Percentiles rank a stretch among this genome's conserved stretches.
phyloP scores from a whole-genome alignment of 306 rosid genomes.

The Prinsepia uniflora region DNA sequence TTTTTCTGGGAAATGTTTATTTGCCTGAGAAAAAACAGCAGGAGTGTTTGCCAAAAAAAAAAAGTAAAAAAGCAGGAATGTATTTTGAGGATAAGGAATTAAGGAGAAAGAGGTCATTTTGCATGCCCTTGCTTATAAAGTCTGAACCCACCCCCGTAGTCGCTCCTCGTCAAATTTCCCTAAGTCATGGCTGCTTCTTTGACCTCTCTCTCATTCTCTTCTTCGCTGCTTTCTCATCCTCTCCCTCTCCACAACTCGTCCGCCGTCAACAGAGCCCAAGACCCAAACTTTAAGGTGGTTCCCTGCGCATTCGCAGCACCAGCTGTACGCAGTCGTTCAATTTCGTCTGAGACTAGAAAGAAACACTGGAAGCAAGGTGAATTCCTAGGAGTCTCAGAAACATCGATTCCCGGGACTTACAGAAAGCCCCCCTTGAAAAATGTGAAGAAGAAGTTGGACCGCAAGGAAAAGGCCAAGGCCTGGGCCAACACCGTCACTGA shows the following conservation, averaged over 20 bases:
- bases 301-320: conserved; percentile 53
- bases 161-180: not conserved
- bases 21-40: no score
- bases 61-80: not conserved
- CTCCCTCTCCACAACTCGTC: conserved; percentile 28
- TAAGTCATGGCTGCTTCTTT: conserved; percentile 32
- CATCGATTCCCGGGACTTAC: conserved; percentile 24
- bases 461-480: conserved; percentile 64
- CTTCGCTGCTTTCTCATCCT: conserved; percentile 51
- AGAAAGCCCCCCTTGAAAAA: conserved; percentile 66
- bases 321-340: conserved; percentile 20
- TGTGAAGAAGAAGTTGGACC: conserved; percentile 72
- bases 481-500: conserved; percentile 95
- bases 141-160: not conserved
- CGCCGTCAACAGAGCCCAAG: conserved; percentile 20
- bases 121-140: not conserved
- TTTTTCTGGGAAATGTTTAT: no score
- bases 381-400: conserved; percentile 61
- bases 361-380: conserved; percentile 84
- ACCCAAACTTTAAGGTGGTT: conserved; percentile 27
- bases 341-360: conserved; percentile 37
- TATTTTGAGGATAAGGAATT: not conserved
- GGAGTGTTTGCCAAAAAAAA: no score
- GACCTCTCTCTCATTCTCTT: conserved; percentile 56
- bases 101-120: not conserved